Conservation (phyloP, 2,329 filamentous ascomycete genomes). For the Hysterium pulicare region DNA sequence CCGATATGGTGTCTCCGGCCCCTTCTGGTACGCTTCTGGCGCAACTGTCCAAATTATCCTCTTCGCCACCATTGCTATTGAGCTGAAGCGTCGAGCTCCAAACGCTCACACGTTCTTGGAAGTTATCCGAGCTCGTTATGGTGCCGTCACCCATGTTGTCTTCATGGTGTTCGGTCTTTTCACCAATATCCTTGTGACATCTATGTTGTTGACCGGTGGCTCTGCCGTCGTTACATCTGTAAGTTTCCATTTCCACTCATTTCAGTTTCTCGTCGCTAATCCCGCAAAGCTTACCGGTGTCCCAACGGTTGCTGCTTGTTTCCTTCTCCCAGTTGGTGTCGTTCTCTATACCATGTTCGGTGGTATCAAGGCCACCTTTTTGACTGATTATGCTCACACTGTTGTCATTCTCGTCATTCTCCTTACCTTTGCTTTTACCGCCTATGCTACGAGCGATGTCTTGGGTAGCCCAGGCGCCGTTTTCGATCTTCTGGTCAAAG, state of each 20-base stretch:
- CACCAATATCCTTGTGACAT: slow-evolving; percentile 80
- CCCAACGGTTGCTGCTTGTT: slow-evolving; percentile 76
- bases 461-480: slow-evolving; percentile 74
- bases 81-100: slow-evolving; percentile 79
- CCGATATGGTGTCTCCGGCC: slow-evolving; percentile 66
- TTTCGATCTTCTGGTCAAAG: slow-evolving; percentile 72
- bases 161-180: slow-evolving; percentile 80
- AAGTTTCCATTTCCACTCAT: slow-evolving; percentile 3
- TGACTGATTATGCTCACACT: slow-evolving; percentile 84
- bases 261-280: slow-evolving; percentile 30
- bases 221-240: slow-evolving; percentile 57
- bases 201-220: slow-evolving; percentile 84
- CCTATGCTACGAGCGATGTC: slow-evolving; percentile 69
- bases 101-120: slow-evolving; percentile 86
- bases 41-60: slow-evolving; percentile 61
- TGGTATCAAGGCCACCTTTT: slow-evolving; percentile 67
- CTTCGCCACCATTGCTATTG: slow-evolving; percentile 86
- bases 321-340: slow-evolving; percentile 76
- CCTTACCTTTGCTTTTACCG: slow-evolving; percentile 77
- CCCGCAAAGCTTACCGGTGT: slow-evolving; percentile 65
- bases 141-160: slow-evolving; percentile 66
- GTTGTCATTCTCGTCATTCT: slow-evolving; percentile 83
- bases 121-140: slow-evolving; percentile 78
- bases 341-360: slow-evolving; percentile 71
- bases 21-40: slow-evolving; percentile 64